Conservation (phyloP, 2,329 filamentous ascomycete species). For the Aspergillus sp. region DNA sequence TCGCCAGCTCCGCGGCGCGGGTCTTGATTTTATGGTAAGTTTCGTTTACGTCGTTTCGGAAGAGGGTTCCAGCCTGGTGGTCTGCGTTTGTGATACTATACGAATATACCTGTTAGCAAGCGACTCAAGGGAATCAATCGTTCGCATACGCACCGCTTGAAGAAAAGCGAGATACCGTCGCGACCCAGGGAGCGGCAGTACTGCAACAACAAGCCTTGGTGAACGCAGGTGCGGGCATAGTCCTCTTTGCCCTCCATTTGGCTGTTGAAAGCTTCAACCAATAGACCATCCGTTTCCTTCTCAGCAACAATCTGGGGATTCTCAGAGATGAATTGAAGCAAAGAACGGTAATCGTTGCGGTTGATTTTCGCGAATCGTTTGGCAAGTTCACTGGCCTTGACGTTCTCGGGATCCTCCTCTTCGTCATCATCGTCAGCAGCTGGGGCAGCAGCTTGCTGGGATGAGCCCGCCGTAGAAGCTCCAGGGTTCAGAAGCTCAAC, state of each 20-base stretch:
- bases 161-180: conserved; percentile 89
- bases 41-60: conserved; percentile 86
- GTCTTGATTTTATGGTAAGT: conserved; percentile 82
- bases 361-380: conserved; percentile 80
- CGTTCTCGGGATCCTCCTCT: conserved; percentile 67
- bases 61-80: conserved; percentile 87
- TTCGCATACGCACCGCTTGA: conserved; percentile 66
- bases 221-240: conserved; percentile 82
- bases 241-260: conserved; percentile 75
- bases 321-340: conserved; percentile 73
- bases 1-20: conserved; percentile 72
- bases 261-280: conserved; percentile 88
- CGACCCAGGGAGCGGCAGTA: conserved; percentile 89
- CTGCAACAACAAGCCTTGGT: conserved; percentile 88
- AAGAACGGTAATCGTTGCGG: conserved; percentile 70
- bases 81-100: conserved; percentile 74
- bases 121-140: not conserved
- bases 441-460: conserved; percentile 42
- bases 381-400: conserved; percentile 76
- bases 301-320: conserved; percentile 80
- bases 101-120: conserved; percentile 13
- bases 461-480: conserved; percentile 39
- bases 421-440: conserved; percentile 50
- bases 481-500: conserved; percentile 78
- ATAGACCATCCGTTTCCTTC: conserved; percentile 83